Conservation (phyloP, 2,329 filamentous ascomycete genomes). For the Stachybotrys chlorohalonatus region DNA sequence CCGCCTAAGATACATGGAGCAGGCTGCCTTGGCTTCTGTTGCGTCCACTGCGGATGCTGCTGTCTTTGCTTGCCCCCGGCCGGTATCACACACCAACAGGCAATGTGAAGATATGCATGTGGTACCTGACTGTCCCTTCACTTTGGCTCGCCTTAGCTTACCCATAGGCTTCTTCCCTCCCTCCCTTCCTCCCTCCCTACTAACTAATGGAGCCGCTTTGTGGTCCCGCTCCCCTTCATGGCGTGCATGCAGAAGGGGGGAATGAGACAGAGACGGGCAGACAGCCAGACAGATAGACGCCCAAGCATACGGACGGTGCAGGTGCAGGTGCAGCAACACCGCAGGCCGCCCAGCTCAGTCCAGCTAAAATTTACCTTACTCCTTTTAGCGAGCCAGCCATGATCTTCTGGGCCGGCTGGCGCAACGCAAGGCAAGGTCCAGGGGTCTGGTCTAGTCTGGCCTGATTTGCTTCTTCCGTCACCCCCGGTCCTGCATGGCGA, state of each 20-base stretch:
- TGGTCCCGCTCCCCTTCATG: neutral
- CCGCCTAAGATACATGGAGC: neutral
- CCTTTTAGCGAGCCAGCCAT: slow-evolving; percentile 1
- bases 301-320: too few relatives aligned
- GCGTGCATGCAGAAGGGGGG: neutral
- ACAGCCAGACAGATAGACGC: neutral
- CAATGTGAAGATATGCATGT: too few relatives aligned
- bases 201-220: neutral
- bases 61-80: too few relatives aligned
- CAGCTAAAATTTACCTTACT: neutral
- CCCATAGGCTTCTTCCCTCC: too few relatives aligned
- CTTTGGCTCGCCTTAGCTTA: too few relatives aligned
- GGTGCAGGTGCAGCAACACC: neutral
- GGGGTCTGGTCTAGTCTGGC: slow-evolving; percentile 10
- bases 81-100: too few relatives aligned
- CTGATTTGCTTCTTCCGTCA: slow-evolving; percentile 14
- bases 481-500: slow-evolving; percentile 13
- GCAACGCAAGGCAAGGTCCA: slow-evolving; percentile 6
- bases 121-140: too few relatives aligned
- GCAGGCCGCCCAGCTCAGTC: neutral
- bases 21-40: too few relatives aligned
- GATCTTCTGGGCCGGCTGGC: slow-evolving; percentile 1
- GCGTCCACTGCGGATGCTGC: too few relatives aligned
- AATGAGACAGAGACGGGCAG: neutral
- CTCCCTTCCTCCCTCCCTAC: too few relatives aligned